A percentile compares a stretch with the other conserved stretches of the same genome.
Evolutionary conservation across 352 stramenopile genomes (phyloP).

Genomic region (Thalassiosira hispida): DNA sequence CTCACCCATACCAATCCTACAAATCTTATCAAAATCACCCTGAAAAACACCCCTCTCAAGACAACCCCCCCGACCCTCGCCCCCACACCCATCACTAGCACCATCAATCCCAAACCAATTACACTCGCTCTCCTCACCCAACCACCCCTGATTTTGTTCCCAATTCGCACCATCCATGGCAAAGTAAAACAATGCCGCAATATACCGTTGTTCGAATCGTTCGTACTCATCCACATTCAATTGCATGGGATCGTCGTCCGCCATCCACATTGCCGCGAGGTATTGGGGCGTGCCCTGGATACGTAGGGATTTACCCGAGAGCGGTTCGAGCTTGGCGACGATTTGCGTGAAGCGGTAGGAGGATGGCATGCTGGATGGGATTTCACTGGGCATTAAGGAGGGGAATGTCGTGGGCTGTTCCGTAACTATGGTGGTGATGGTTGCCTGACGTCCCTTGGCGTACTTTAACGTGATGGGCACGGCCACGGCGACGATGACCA

Average conservation of each 20-base stretch:
- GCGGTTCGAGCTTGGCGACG: conserved; percentile 13
- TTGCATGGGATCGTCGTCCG: conserved; percentile 35
- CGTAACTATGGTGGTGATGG: conserved; percentile 20
- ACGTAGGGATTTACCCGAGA: conserved; percentile 28
- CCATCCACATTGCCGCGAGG: conserved; percentile 56
- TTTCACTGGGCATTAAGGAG: conserved; percentile 20
- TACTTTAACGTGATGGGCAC: conserved; percentile 46
- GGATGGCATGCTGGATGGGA: conserved; percentile 23
- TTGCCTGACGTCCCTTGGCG: conserved; percentile 15
- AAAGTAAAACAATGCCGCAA: conserved; percentile 69
- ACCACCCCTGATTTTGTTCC: conserved; percentile 55
- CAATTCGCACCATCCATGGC: conserved; percentile 62
- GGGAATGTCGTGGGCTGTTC: conserved; percentile 28
- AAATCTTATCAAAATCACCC: conserved; percentile 55
- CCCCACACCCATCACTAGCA: conserved; percentile 29
- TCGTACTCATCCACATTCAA: conserved; percentile 37
- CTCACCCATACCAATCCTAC: conserved; percentile 42
- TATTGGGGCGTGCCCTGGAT: conserved; percentile 42
- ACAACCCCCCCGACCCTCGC: conserved; percentile 34
- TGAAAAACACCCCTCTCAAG: conserved; percentile 22
- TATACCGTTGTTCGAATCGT: conserved; percentile 65
- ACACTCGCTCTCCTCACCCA: conserved; percentile 42
- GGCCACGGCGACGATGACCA: conserved; percentile 33
- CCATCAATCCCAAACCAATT: conserved; percentile 60
- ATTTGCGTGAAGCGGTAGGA: conserved; percentile 35